A percentile compares a stretch with the other conserved stretches of the same genome.
Conservation (phyloP, 1,284 basidiomycete genomes). For the Volvariella volvacea region DNA sequence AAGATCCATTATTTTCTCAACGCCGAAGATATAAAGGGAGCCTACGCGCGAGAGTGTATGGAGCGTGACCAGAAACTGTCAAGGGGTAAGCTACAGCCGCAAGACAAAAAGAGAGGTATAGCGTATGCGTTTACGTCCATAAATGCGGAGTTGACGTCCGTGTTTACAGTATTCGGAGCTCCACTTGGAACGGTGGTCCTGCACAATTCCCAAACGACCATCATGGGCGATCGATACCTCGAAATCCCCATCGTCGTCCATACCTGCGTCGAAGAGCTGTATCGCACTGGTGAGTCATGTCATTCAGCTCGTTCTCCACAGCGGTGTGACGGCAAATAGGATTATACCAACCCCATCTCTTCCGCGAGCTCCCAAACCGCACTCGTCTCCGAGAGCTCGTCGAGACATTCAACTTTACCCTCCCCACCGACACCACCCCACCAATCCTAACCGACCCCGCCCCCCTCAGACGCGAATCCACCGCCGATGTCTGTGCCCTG, state of each 20-base stretch:
- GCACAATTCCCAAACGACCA: slow-evolving; percentile 37
- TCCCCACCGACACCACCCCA: slow-evolving; percentile 10
- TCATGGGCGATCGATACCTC: slow-evolving; percentile 46
- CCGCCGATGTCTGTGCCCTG: slow-evolving; percentile 54
- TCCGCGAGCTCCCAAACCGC: slow-evolving; percentile 33
- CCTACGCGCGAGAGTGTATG: slow-evolving; percentile 25
- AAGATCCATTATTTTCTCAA: slow-evolving; percentile 16
- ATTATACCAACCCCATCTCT: slow-evolving; percentile 39
- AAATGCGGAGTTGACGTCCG: neutral
- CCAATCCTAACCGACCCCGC: slow-evolving; percentile 16
- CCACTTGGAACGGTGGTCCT: slow-evolving; percentile 36
- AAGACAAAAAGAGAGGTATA: slow-evolving; percentile 7
- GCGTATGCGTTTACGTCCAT: slow-evolving; percentile 8
- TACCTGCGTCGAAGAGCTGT: slow-evolving; percentile 53
- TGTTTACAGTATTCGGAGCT: slow-evolving; percentile 41
- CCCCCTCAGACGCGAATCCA: slow-evolving; percentile 43
- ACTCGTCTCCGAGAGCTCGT: slow-evolving; percentile 26
- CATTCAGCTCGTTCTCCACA: neutral
- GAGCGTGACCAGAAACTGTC: slow-evolving; percentile 21
- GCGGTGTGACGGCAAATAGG: slow-evolving; percentile 16
- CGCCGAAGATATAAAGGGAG: slow-evolving; percentile 29
- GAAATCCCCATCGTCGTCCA: slow-evolving; percentile 49
- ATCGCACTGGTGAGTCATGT: slow-evolving; percentile 38
- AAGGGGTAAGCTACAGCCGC: slow-evolving; percentile 7
- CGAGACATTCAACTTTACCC: slow-evolving; percentile 22